phyloP scores from a whole-genome alignment of 2,329 filamentous ascomycete species.

The Fusarium redolens region DNA sequence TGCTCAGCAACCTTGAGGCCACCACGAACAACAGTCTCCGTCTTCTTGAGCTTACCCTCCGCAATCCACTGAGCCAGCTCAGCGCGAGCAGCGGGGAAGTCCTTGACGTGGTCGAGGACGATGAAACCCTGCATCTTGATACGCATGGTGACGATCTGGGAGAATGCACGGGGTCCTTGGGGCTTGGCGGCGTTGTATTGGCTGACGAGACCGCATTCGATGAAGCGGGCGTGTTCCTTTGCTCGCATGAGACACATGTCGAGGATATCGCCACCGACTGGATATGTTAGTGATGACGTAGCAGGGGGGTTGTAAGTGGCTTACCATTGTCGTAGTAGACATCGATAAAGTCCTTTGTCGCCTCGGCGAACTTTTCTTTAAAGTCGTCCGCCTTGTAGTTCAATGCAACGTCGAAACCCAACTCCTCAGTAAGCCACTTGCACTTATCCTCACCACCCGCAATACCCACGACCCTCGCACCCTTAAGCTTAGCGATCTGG shows the following conservation, averaged over 20 bases:
- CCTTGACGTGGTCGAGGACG: conserved; percentile 73
- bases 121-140: conserved; percentile 79
- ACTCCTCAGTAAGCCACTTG: conserved; percentile 69
- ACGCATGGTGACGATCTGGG: conserved; percentile 65
- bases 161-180: conserved; percentile 67
- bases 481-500: conserved; percentile 81
- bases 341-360: conserved; percentile 70
- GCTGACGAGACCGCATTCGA: conserved; percentile 78
- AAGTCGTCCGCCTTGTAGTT: conserved; percentile 77
- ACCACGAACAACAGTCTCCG: conserved; percentile 77
- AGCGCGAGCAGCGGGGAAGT: conserved; percentile 68
- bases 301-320: conserved; percentile 1
- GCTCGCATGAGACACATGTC: conserved; percentile 73
- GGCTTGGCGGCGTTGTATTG: conserved; percentile 72
- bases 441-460: conserved; percentile 76
- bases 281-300: background rate
- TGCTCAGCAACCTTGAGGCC: conserved; percentile 73
- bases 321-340: conserved; percentile 77
- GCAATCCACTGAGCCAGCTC: conserved; percentile 75
- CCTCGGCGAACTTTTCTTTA: conserved; percentile 67
- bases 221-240: conserved; percentile 72
- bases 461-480: conserved; percentile 70
- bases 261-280: conserved; percentile 76
- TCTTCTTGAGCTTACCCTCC: conserved; percentile 78
- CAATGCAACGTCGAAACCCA: conserved; percentile 74